Conservation (phyloP, 78 protist genomes). For the Guillardia theta region DNA sequence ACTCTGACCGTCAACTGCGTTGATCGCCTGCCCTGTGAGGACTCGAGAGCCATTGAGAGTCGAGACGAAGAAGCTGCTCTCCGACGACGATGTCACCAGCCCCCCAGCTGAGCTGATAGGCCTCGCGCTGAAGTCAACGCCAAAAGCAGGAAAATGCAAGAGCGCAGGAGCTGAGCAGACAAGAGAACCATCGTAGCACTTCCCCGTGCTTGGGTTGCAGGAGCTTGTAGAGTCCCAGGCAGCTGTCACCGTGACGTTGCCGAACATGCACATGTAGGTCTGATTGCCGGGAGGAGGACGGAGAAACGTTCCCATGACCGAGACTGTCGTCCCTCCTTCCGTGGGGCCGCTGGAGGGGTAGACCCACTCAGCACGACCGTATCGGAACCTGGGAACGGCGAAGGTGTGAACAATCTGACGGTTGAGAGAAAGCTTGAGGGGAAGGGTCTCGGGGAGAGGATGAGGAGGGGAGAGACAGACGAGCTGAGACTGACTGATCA, state of each 20-base stretch:
- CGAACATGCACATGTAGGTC: not conserved
- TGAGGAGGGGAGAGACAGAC: not conserved
- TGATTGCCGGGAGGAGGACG: not conserved
- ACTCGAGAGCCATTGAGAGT: too few relatives aligned
- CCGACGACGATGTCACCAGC: too few relatives aligned
- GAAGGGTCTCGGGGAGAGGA: not conserved
- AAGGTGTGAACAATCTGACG: not conserved
- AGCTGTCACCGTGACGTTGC: not conserved
- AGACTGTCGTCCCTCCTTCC: not conserved
- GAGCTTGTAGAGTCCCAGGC: not conserved
- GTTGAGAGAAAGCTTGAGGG: not conserved
- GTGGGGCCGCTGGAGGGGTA: conserved; percentile 2
- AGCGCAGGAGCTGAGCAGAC: not conserved
- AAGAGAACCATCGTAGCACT: not conserved
- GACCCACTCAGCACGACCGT: not conserved
- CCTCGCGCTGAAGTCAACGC: not conserved
- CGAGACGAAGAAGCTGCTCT: too few relatives aligned
- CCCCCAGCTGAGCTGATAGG: too few relatives aligned
- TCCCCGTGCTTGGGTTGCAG: not conserved
- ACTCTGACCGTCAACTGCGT: not conserved
- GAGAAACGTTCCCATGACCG: not conserved
- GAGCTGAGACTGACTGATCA: not conserved
- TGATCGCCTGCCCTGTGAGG: not conserved
- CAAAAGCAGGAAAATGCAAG: not conserved
- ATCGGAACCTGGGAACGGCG: not conserved